Evolutionary conservation across 2,329 filamentous ascomycete genomes (phyloP).

Genomic region (Hypoxylon sp.): DNA sequence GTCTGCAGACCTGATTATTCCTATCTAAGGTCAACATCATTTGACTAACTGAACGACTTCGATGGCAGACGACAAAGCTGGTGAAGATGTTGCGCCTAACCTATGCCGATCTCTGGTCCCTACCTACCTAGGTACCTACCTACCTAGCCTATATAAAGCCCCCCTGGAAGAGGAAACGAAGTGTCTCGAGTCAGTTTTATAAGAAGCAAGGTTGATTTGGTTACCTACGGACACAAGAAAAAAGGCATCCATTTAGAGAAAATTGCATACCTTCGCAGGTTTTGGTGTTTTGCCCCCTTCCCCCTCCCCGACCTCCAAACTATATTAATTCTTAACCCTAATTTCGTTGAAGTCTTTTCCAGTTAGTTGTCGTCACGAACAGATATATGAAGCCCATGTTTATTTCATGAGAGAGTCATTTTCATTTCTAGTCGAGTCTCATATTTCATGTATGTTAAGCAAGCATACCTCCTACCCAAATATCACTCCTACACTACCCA

Average conservation of each 20-base stretch:
- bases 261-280: background rate
- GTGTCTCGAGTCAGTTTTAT: background rate
- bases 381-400: background rate
- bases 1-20: background rate
- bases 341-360: background rate
- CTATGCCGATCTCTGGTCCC: background rate
- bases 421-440: conserved; percentile 1
- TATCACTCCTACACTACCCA: background rate
- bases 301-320: background rate
- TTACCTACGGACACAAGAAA: background rate
- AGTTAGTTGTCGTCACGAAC: background rate
- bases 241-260: background rate
- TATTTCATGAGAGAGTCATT: background rate
- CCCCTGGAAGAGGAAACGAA: background rate
- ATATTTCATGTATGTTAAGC: background rate
- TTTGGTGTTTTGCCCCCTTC: background rate
- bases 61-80: background rate
- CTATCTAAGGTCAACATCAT: background rate
- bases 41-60: background rate
- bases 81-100: background rate
- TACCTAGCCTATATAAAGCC: background rate
- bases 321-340: background rate
- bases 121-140: background rate
- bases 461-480: background rate
- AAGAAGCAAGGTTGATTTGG: background rate